Evolutionary conservation across 1,284 basidiomycete genomes (phyloP).

Genomic region (Papiliotrema nemorosa): DNA sequence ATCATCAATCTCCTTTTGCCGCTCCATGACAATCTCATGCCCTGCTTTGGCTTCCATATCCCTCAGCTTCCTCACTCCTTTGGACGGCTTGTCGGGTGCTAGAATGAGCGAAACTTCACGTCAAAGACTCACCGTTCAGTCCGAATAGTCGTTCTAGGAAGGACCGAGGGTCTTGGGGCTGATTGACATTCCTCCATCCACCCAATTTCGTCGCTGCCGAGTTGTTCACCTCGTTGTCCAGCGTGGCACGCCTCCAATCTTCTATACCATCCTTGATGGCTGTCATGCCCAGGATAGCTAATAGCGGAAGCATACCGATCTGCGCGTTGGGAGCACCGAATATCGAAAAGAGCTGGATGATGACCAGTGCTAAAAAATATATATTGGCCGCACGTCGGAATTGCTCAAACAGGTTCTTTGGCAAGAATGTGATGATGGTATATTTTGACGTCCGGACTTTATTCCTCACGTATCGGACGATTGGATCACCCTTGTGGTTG

Average conservation of each 20-base stretch:
- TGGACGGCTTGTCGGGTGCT: constrained; percentile 57
- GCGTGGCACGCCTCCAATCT: constrained; percentile 78
- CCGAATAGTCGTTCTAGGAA: constrained; percentile 71
- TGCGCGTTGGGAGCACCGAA: constrained; percentile 85
- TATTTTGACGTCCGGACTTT: constrained; percentile 96
- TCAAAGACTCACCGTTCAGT: constrained; percentile 19
- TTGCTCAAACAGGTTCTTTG: constrained; percentile 90
- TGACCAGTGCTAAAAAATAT: constrained; percentile 80
- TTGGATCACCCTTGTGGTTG: constrained; percentile 64
- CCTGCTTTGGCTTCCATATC: constrained; percentile 69
- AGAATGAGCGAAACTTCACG: constrained; percentile 20
- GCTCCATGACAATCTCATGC: constrained; percentile 62
- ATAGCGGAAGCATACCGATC: constrained; percentile 78
- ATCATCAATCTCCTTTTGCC: constrained; percentile 45
- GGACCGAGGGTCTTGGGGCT: constrained; percentile 69
- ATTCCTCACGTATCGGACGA: constrained; percentile 75
- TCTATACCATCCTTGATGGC: constrained; percentile 93
- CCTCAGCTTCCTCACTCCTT: constrained; percentile 78
- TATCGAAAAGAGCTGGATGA: constrained; percentile 83
- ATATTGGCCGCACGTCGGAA: constrained; percentile 88
- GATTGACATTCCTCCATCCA: constrained; percentile 86
- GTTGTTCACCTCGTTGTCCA: constrained; percentile 69
- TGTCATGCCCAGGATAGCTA: constrained; percentile 83
- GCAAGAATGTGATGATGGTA: constrained; percentile 83
- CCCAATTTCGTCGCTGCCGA: constrained; percentile 57